These are phyloP conservation scores for Geotrichum restrictum DNA, from an alignment of 1,139 yeast species.

Conservation along the genomic window DNA sequence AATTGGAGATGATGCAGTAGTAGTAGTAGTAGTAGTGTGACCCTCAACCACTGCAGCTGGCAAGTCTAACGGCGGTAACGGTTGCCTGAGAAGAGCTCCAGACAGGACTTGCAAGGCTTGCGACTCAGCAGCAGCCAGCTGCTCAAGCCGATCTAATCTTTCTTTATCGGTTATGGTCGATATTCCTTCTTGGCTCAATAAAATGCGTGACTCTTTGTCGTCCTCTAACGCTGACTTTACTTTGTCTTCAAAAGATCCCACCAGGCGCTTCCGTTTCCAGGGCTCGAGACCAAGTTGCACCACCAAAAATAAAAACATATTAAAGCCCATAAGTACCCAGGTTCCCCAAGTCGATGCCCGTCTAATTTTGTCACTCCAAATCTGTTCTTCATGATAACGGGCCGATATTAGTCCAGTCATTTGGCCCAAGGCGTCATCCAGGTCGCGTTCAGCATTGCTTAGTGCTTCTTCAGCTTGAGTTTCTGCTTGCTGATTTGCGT, in stretches of 20 bases:
- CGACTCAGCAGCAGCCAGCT: constrained; percentile 17
- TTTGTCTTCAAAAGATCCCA: constrained; percentile 76
- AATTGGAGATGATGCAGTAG: background rate
- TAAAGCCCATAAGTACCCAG: constrained; percentile 81
- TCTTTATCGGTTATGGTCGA: constrained; percentile 5
- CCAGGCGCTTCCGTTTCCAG: constrained; percentile 80
- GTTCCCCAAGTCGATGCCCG: constrained; percentile 98
- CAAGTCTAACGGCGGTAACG: background rate
- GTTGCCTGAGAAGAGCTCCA: constrained; percentile 13
- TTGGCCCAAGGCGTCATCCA: constrained; percentile 66
- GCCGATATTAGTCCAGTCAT: constrained; percentile 76
- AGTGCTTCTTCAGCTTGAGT: constrained; percentile 49
- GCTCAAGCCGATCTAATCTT: constrained; percentile 15
- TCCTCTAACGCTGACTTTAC: constrained; percentile 44
- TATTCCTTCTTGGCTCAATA: background rate
- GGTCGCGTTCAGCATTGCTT: constrained; percentile 55
- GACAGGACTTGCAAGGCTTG: constrained; percentile 20
- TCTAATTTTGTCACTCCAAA: constrained; percentile 95
- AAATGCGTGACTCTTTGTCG: constrained; percentile 6
- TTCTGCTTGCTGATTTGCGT: constrained; percentile 64
- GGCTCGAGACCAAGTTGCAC: constrained; percentile 92
- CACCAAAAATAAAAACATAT: constrained; percentile 67
- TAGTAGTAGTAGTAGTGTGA: background rate
- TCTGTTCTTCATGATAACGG: constrained; percentile 93
- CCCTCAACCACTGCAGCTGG: background rate